Percentiles rank a stretch among this genome's conserved stretches.
phyloP scores from a whole-genome alignment of 257 asterid genomes.

The Solanum boliviense region DNA sequence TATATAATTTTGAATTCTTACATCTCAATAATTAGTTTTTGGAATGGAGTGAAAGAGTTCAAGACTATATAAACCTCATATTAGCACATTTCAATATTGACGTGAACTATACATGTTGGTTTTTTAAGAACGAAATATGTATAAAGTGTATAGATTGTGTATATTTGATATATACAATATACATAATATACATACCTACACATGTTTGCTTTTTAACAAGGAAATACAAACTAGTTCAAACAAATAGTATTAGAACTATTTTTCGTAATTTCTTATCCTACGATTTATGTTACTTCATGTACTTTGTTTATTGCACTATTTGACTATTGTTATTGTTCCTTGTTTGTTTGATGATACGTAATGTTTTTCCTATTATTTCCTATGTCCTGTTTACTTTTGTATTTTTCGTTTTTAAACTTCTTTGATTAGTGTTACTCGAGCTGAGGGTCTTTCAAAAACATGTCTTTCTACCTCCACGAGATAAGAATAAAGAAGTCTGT shows the following conservation, averaged over 20 bases:
- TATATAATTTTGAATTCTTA: too few species aligned
- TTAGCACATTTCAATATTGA: not conserved
- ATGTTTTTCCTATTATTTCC: not conserved
- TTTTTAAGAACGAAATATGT: too few species aligned
- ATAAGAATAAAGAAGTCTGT: not conserved
- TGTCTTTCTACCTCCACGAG: not conserved
- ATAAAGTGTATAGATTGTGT: not conserved
- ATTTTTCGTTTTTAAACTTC: not conserved
- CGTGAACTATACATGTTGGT: too few species aligned
- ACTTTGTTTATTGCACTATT: not conserved
- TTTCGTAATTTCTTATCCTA: not conserved
- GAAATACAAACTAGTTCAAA: not conserved
- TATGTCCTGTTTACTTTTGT: not conserved
- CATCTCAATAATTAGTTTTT: too few species aligned
- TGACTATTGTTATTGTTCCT: not conserved
- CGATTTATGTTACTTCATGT: not conserved
- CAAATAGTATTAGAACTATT: not conserved
- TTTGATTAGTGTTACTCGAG: not conserved
- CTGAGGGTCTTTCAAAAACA: not conserved
- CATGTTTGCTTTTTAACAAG: not conserved
- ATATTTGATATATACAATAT: not conserved
- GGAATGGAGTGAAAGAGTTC: not conserved
- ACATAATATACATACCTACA: not conserved
- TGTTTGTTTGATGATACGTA: not conserved
- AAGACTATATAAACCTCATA: not conserved